Base-by-base conservation (phyloP, 2,329 filamentous ascomycete species). In the Lasiodiplodia theobromae region DNA sequence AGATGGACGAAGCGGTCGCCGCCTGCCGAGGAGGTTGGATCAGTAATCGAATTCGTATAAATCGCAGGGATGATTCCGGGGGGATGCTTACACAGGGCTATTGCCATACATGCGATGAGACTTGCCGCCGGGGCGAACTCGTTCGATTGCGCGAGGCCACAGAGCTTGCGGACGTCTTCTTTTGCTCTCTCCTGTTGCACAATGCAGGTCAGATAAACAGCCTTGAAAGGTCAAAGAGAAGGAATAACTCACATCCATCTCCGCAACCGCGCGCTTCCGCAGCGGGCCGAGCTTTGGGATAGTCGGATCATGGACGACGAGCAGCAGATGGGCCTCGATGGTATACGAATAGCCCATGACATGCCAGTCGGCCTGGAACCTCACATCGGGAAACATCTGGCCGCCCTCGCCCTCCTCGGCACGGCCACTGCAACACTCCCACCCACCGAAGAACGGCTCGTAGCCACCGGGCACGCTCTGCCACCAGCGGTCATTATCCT, bases 81-180 rank as follows among this genome's bases (percentile, higher is more conserved):
- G 23, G 21, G 11, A 14, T 2, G 57, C 74, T 71, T 65, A 77
- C 76, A 75, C 18, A 78, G 70, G 21, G 77, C 74, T 52, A 80
- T 77, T 3, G 78, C 77, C 68, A 76, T 79, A 54, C 77, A 79
- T 18, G 78, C 78, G 8, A 79, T 75, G 38, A 79, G 77, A 25
- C 76, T 79, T 52, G 74, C 74, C 4, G 78, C 75, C n/a, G 77
- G 78, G 1, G 74, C 71, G n/a, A 75, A 77, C 2, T 69, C 66
- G 34, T 80, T 79, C 1, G 77, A 78, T 28, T 73, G 71, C 4
- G 77, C 77, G 44, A 79, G 77, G 23, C 77, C 77, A 63, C 75
- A 76, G 5, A 80, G 71, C n/a, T 72, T 74, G 16, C 78, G 76
- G 1, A 80, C 78, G 21, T 62, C 56, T 44, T 49, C 21, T 25